Conservation (phyloP, 2,329 filamentous ascomycete species). For the Penicillium decumbens region DNA sequence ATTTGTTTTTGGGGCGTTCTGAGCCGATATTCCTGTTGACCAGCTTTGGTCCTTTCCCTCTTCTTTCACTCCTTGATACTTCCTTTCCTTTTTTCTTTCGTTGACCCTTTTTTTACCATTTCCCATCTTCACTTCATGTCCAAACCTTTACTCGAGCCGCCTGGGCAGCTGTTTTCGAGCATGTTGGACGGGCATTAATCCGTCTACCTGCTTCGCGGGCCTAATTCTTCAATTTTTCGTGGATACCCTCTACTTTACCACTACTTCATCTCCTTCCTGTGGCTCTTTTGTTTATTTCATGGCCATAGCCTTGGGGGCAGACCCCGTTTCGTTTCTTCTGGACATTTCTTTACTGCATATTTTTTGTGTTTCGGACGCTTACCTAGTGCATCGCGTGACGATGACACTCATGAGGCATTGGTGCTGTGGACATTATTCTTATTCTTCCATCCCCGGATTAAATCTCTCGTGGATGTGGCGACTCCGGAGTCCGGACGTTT, state of each 20-base stretch:
- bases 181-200: slow-evolving; percentile 4
- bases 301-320: slow-evolving; percentile 7
- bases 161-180: slow-evolving; percentile 24
- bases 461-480: neutral
- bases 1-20: slow-evolving; percentile 18
- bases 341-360: slow-evolving; percentile 11
- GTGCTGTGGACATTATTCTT: neutral
- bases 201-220: slow-evolving; percentile 17
- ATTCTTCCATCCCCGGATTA: neutral
- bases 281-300: slow-evolving; percentile 14
- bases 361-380: slow-evolving; percentile 8
- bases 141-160: slow-evolving; percentile 16
- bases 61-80: slow-evolving; percentile 9
- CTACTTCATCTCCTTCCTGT: slow-evolving; percentile 9
- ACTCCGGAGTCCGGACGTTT: neutral
- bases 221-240: slow-evolving; percentile 24
- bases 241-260: slow-evolving; percentile 20
- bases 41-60: slow-evolving; percentile 1
- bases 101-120: slow-evolving; percentile 14
- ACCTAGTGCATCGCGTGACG: slow-evolving; percentile 2
- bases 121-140: slow-evolving; percentile 4
- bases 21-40: slow-evolving; percentile 12
- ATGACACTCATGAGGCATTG: slow-evolving; percentile 15
- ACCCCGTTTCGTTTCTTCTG: slow-evolving; percentile 9
- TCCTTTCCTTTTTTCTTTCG: slow-evolving; percentile 12